A percentile compares a stretch with the other conserved stretches of the same genome.
These are phyloP conservation scores for Cercospora canescens DNA, from an alignment of 2,329 filamentous ascomycete genomes.

Conservation along the genomic window DNA sequence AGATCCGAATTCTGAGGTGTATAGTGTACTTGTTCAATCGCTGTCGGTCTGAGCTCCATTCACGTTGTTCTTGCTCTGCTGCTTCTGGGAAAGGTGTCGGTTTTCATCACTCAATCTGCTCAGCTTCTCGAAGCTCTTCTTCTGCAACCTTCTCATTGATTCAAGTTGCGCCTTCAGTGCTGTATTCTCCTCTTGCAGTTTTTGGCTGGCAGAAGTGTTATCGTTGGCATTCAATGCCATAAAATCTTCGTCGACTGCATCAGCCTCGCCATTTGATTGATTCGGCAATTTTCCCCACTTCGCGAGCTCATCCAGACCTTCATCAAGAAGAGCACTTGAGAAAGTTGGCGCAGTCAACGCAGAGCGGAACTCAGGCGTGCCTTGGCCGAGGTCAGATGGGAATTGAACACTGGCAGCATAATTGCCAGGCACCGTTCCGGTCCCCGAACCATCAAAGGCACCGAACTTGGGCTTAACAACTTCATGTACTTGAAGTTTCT, in stretches of 20 bases:
- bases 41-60: constrained; percentile 15
- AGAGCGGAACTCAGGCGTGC: constrained; percentile 37
- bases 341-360: constrained; percentile 47
- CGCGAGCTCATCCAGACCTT: constrained; percentile 37
- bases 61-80: constrained; percentile 25
- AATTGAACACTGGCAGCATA: constrained; percentile 69
- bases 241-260: constrained; percentile 36
- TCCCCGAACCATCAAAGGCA: constrained; percentile 42
- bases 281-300: constrained; percentile 36
- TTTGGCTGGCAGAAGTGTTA: constrained; percentile 1
- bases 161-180: constrained; percentile 41
- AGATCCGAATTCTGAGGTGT: neutral
- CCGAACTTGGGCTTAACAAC: constrained; percentile 80
- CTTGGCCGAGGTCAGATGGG: constrained; percentile 35
- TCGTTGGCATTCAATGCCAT: constrained; percentile 36
- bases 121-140: constrained; percentile 47
- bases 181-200: constrained; percentile 32
- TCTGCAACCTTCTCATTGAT: constrained; percentile 47
- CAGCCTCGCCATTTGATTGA: constrained; percentile 6
- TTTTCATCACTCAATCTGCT: constrained; percentile 45
- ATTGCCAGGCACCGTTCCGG: constrained; percentile 49
- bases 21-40: constrained; percentile 3
- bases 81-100: constrained; percentile 36
- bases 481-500: constrained; percentile 30
- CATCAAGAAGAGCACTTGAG: constrained; percentile 37